Base-by-base conservation (phyloP, 768 basidiomycete genomes). In the Leccinum barrowsii region DNA sequence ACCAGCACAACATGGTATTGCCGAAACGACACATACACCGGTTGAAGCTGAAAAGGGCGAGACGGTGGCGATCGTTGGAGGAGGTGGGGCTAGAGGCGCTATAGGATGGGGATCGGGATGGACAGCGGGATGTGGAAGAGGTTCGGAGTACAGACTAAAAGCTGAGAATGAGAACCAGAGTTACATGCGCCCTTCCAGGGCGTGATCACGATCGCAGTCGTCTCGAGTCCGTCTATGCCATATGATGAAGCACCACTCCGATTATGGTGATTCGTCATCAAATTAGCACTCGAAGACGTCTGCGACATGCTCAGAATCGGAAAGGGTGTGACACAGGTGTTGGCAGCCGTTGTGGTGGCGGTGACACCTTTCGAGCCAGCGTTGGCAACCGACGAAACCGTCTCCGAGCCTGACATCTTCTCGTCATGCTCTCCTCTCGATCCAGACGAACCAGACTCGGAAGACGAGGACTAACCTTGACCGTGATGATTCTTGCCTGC, bases 21-120 rank as follows among this genome's bases (percentile, higher is more conserved):
- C 42, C 58, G 24, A 57, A 63, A 70, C 1, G 68, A 60, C 15
- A 70, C 50, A 22, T 63, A 69, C 53, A 68, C 28, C 51, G 63
- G 52, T 17, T 52, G 68, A 37, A 37, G 37, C 12, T 61, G 56
- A 58, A 61, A 26, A 67, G 4, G 63, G 30, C 13, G 63, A 10
- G 19, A 68, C 54, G 6, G 65, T 17, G 15, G 17, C 22, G 4
- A 69, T 28, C 1, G 63, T 60, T 28, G 59, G 62, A 3, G 61
- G 65, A 0, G 5, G 26, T 5, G 5, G 26, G 26, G 26, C 26
- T 26, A 26, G 7, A 26, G 54, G 22, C 10, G 56, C 59, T 5
- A 21, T 55, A 17, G 53, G 42, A 50, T 65, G 61, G 52, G 24
- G 24, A 26, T 26, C 1, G 24, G 24, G 24, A 26, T 26, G 24